Conservation (phyloP, 768 basidiomycete genomes). For the Boletus subparvulus region DNA sequence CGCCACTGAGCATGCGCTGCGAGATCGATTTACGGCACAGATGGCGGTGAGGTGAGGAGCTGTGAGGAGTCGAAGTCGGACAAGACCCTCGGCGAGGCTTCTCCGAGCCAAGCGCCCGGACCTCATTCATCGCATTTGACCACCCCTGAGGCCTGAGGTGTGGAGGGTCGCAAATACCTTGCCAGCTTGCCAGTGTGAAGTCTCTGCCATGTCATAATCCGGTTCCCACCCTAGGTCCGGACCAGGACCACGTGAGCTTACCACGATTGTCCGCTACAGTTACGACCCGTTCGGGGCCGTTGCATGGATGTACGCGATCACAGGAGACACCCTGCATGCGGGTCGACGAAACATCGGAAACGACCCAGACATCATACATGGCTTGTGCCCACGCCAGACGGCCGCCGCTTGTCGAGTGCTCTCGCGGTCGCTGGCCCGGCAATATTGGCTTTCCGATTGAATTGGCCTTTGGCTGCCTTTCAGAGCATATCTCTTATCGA, state of each 20-base stretch:
- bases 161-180: background rate
- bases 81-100: background rate
- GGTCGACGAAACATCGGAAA: too few species aligned
- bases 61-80: background rate
- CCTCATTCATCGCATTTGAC: background rate
- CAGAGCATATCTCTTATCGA: too few species aligned
- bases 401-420: too few species aligned
- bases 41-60: background rate
- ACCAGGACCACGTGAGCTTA: too few species aligned
- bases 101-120: background rate
- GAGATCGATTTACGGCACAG: background rate
- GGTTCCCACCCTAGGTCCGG: background rate
- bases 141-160: background rate
- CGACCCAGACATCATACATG: too few species aligned
- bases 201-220: background rate
- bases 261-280: too few species aligned
- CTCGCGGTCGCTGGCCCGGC: too few species aligned
- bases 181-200: background rate
- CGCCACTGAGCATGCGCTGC: background rate
- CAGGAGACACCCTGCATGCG: background rate
- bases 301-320: too few species aligned
- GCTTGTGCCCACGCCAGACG: too few species aligned
- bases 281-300: too few species aligned
- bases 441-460: too few species aligned
- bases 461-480: too few species aligned